phyloP scores from a whole-genome alignment of 352 stramenopile genomes.

The Plasmopara muralis region DNA sequence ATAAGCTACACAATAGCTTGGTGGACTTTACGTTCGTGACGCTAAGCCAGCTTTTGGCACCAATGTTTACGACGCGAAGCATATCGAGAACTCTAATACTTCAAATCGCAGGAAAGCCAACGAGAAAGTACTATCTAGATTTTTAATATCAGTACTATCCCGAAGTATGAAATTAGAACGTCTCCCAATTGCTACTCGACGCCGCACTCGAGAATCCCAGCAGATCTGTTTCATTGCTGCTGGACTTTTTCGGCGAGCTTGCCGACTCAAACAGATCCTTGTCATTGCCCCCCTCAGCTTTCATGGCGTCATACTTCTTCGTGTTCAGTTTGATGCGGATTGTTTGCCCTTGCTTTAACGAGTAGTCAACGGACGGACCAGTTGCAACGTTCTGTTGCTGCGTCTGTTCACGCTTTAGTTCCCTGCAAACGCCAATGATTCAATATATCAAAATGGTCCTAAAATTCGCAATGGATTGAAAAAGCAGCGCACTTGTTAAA shows the following conservation, averaged over 20 bases:
- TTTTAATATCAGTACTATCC: not conserved
- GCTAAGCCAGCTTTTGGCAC: too few species aligned
- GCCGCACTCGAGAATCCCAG: slow-evolving; percentile 30
- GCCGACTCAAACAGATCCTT: slow-evolving; percentile 17
- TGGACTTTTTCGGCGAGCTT: slow-evolving; percentile 21
- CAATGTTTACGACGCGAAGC: too few species aligned
- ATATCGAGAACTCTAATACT: too few species aligned
- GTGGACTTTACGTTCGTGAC: too few species aligned
- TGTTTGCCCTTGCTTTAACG: slow-evolving; percentile 89
- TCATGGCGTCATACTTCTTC: slow-evolving; percentile 40
- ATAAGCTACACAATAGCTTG: too few species aligned
- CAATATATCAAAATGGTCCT: not conserved
- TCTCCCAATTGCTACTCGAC: slow-evolving; percentile 44
- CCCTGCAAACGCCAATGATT: slow-evolving; percentile 21
- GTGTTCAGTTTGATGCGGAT: slow-evolving; percentile 85
- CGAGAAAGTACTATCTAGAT: not conserved
- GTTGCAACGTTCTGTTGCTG: slow-evolving; percentile 30
- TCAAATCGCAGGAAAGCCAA: too few species aligned
- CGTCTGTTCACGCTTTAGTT: slow-evolving; percentile 52
- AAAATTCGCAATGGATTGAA: too few species aligned
- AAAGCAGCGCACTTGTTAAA: slow-evolving; percentile 51
- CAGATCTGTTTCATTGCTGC: slow-evolving; percentile 23
- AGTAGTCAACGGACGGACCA: slow-evolving; percentile 77
- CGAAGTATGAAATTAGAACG: slow-evolving; percentile 30
- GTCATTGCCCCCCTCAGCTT: slow-evolving; percentile 30